These are phyloP conservation scores for Kalanchoe fedtschenkoi DNA, from an alignment of 164 flowering plant genomes.

Conservation along the genomic window DNA sequence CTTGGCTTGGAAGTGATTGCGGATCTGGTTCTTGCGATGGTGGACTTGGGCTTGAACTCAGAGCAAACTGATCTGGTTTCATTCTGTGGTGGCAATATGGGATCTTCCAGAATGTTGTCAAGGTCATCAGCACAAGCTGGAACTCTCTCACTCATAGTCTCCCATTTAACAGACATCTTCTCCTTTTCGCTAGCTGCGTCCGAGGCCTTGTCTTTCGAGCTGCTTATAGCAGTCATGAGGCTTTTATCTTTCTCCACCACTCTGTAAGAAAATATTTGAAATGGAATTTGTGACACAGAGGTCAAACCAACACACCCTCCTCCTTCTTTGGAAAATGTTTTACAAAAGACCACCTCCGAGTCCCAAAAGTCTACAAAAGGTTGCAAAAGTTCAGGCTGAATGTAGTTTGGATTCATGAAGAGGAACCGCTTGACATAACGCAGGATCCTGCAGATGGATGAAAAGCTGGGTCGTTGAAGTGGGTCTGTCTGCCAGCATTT, in stretches of 20 bases:
- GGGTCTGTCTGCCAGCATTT: conserved; percentile 85
- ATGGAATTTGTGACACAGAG: conserved; percentile 61
- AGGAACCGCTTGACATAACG: conserved; percentile 63
- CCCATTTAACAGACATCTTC: background rate
- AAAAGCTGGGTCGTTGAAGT: conserved; percentile 55
- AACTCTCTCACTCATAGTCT: conserved; percentile 7
- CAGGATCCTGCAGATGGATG: conserved; percentile 66
- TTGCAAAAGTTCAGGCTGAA: conserved; percentile 34
- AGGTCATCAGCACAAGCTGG: conserved; percentile 35
- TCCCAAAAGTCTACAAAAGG: conserved; percentile 60
- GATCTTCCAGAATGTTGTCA: conserved; percentile 26
- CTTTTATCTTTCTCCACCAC: conserved; percentile 52
- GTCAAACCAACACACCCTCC: conserved; percentile 15
- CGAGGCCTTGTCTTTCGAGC: conserved; percentile 12
- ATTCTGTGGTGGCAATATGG: conserved; percentile 16
- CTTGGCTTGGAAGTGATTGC: background rate
- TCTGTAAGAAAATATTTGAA: conserved; percentile 69
- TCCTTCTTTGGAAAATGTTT: conserved; percentile 19
- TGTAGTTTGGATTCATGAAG: conserved; percentile 49
- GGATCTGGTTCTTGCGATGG: background rate
- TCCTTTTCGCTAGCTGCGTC: conserved; percentile 12
- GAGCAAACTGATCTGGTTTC: conserved; percentile 15
- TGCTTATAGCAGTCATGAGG: background rate
- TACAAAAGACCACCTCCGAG: conserved; percentile 37
- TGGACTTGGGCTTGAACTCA: conserved; percentile 10